Conservation (phyloP, 78 protist species). For the Parvularia atlantis region DNA sequence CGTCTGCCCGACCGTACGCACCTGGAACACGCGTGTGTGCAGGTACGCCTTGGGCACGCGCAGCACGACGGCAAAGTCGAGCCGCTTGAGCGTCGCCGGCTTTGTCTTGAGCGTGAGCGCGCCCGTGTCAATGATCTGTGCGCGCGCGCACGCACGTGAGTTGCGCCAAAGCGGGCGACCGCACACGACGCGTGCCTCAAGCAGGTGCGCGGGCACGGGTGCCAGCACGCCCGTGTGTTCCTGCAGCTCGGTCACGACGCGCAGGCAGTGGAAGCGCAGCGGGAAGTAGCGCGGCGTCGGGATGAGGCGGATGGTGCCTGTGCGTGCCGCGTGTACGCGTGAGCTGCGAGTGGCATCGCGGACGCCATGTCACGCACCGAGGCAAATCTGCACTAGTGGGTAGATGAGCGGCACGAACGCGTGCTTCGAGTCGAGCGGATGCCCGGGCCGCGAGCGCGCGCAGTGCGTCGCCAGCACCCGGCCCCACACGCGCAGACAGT, state of each 20-base stretch:
- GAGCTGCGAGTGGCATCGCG: too few relatives aligned
- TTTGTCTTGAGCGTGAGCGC: too few relatives aligned
- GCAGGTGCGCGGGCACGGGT: slow-evolving; percentile 31
- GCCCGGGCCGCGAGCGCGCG: not conserved
- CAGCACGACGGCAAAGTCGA: too few relatives aligned
- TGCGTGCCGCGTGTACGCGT: too few relatives aligned
- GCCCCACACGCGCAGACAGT: slow-evolving; percentile 63
- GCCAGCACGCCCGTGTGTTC: slow-evolving; percentile 23
- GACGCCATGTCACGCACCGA: not conserved
- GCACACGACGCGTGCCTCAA: too few relatives aligned
- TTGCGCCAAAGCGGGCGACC: too few relatives aligned
- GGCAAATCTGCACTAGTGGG: slow-evolving; percentile 23
- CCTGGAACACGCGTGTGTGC: too few relatives aligned
- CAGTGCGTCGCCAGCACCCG: slow-evolving; percentile 32
- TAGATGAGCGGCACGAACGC: slow-evolving; percentile 34
- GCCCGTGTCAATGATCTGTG: too few relatives aligned
- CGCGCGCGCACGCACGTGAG: too few relatives aligned
- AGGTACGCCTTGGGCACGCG: too few relatives aligned
- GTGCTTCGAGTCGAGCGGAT: not conserved
- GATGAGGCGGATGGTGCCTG: not conserved
- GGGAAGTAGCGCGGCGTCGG: slow-evolving; percentile 45
- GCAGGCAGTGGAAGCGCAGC: slow-evolving; percentile 46
- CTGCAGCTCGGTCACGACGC: slow-evolving; percentile 30
- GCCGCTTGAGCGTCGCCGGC: too few relatives aligned
- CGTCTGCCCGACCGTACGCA: too few relatives aligned